Conservation (phyloP, 345 rosid species). For the Cochlearia excelsa region DNA sequence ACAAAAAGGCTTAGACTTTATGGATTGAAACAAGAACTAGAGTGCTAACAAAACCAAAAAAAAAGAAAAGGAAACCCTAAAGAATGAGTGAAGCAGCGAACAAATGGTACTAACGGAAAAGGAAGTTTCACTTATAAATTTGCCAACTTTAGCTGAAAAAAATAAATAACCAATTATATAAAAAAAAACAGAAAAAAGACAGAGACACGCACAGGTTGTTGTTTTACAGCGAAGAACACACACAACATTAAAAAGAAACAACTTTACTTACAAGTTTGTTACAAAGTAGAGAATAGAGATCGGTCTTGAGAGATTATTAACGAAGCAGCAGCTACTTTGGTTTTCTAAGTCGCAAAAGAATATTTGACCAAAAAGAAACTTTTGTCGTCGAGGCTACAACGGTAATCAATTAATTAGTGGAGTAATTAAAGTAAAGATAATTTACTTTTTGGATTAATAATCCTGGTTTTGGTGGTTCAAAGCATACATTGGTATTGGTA, state of each 20-base stretch:
- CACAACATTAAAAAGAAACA: constrained; percentile 1
- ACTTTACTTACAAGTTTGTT: no score
- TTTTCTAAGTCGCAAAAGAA: constrained; percentile 25
- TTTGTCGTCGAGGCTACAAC: constrained; percentile 22
- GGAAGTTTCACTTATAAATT: constrained; percentile 23
- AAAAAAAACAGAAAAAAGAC: constrained; percentile 5
- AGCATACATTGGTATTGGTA: not conserved
- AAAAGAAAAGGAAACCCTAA: constrained; percentile 6
- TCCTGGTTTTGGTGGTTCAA: not conserved
- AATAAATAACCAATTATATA: not conserved
- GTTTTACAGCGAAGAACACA: constrained; percentile 5
- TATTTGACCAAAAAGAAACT: constrained; percentile 25
- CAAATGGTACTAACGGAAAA: constrained; percentile 18
- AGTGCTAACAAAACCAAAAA: not conserved
- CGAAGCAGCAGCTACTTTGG: no score
- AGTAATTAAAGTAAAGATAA: not conserved
- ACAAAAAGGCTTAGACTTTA: constrained; percentile 10
- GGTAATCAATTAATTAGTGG: constrained; percentile 19
- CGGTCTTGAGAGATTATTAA: constrained; percentile 1
- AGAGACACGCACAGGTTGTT: not conserved
- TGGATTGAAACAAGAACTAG: constrained; percentile 10
- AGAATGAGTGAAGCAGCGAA: constrained; percentile 27
- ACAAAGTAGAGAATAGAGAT: constrained; percentile 1
- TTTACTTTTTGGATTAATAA: not conserved
- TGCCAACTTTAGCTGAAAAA: constrained; percentile 16